A percentile compares a stretch with the other conserved stretches of the same genome.
Evolutionary conservation across 192 early-diverging fungal species (phyloP).

Genomic region (Gigaspora rosea): DNA sequence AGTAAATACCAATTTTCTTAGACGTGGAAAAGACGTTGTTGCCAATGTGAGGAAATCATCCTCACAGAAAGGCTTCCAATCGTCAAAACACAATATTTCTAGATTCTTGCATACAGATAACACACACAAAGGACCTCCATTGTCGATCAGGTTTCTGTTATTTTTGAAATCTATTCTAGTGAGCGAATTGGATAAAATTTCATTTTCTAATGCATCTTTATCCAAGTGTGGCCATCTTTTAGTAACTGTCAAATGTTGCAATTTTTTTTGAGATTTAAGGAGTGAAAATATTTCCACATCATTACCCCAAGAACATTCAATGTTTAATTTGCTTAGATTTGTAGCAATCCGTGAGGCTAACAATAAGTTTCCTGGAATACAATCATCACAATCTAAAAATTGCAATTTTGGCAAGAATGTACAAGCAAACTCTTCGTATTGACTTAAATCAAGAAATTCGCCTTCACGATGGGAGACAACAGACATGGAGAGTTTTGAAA

Average conservation of each 20-base stretch:
- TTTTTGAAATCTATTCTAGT: not conserved
- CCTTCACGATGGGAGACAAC: not conserved
- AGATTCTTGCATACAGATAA: not conserved
- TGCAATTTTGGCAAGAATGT: not conserved
- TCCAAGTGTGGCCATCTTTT: not conserved
- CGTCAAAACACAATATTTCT: not conserved
- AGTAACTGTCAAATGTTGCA: not conserved
- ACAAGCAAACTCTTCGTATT: not conserved
- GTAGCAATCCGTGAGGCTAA: not conserved
- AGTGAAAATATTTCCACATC: not conserved
- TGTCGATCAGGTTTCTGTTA: not conserved
- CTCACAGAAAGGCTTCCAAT: not conserved
- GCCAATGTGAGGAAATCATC: not conserved
- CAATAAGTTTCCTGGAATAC: not conserved
- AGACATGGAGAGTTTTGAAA: not conserved
- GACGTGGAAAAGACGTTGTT: not conserved
- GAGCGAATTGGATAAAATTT: not conserved
- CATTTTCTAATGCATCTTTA: not conserved
- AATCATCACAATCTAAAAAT: slow-evolving; percentile 14
- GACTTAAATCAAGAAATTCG: not conserved
- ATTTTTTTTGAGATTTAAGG: not conserved
- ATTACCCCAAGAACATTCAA: slow-evolving; percentile 21
- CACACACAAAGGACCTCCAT: slow-evolving; percentile 3
- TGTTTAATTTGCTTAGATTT: not conserved
- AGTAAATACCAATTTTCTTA: not conserved